These are phyloP conservation scores for Microsporum ferrugineum DNA, from an alignment of 2,329 filamentous ascomycete genomes.

Conservation along the genomic window DNA sequence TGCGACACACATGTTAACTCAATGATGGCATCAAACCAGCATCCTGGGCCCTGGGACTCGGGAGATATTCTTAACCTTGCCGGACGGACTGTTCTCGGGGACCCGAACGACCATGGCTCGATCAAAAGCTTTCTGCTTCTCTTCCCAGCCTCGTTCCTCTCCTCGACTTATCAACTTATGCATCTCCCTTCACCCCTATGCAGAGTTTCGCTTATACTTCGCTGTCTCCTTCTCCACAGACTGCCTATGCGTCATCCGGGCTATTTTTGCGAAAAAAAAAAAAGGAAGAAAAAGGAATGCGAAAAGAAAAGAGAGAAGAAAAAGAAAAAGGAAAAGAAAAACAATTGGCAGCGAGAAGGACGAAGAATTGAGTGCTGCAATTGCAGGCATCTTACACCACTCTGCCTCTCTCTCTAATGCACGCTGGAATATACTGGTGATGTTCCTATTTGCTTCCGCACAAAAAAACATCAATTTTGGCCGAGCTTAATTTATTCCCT, in stretches of 20 bases:
- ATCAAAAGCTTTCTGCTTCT: not conserved
- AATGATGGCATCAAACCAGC: not conserved
- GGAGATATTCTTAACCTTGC: conserved; percentile 4
- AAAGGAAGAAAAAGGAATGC: not conserved
- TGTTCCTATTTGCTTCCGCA: not conserved
- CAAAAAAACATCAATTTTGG: not conserved
- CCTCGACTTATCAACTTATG: not conserved
- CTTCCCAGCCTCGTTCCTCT: not conserved
- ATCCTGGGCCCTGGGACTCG: not conserved
- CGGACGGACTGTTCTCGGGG: not conserved
- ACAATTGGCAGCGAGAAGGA: not conserved
- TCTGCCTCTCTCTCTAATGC: not conserved
- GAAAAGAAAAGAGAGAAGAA: not conserved
- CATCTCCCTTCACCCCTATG: not conserved
- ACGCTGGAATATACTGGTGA: not conserved
- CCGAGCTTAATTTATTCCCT: not conserved
- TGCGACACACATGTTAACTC: not conserved
- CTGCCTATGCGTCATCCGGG: not conserved
- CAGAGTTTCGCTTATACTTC: not conserved
- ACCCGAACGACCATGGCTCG: not conserved
- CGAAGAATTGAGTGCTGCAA: not conserved
- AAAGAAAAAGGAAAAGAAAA: not conserved
- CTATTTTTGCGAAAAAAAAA: not conserved
- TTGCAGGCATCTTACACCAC: not conserved
- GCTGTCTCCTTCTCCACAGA: not conserved